Conservation (phyloP, 2,329 filamentous ascomycete species). For the Endocalyx cinctus region DNA sequence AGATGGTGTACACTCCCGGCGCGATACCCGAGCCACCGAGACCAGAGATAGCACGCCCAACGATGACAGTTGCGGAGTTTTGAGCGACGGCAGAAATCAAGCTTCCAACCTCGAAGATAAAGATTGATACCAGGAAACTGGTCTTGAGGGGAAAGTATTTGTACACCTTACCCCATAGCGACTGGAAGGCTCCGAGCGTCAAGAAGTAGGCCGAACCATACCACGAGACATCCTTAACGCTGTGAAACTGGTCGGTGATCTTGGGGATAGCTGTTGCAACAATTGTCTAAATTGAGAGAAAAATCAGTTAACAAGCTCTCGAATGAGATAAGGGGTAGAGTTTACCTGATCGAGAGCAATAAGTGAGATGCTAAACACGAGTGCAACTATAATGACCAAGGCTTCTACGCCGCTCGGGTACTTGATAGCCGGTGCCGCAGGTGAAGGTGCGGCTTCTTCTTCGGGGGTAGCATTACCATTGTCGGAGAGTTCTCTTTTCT, state of each 20-base stretch:
- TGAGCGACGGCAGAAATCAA: slow-evolving; percentile 13
- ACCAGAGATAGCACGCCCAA: slow-evolving; percentile 14
- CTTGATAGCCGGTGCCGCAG: too few species aligned
- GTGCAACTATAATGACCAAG: too few species aligned
- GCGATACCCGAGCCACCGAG: slow-evolving; percentile 32
- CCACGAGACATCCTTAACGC: slow-evolving; percentile 52
- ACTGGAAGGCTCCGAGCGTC: slow-evolving; percentile 40
- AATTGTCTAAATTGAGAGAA: slow-evolving; percentile 38
- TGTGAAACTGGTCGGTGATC: slow-evolving; percentile 49
- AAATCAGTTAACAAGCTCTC: background rate
- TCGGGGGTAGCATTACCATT: too few species aligned
- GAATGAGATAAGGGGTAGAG: too few species aligned
- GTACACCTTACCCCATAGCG: slow-evolving; percentile 43
- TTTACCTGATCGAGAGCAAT: slow-evolving; percentile 42
- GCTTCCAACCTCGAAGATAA: slow-evolving; percentile 11
- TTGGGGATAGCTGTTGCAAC: slow-evolving; percentile 54
- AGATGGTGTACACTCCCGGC: slow-evolving; percentile 29
- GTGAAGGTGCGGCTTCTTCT: too few species aligned
- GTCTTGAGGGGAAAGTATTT: slow-evolving; percentile 33
- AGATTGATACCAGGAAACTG: slow-evolving; percentile 12
- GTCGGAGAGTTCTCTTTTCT: too few species aligned
- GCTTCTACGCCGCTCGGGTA: too few species aligned
- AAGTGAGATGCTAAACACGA: too few species aligned
- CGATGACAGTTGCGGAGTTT: slow-evolving; percentile 11
- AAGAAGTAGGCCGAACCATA: slow-evolving; percentile 54